Evolutionary conservation across 139 green algal species (phyloP).

Genomic region (Tetraselmis chui): DNA sequence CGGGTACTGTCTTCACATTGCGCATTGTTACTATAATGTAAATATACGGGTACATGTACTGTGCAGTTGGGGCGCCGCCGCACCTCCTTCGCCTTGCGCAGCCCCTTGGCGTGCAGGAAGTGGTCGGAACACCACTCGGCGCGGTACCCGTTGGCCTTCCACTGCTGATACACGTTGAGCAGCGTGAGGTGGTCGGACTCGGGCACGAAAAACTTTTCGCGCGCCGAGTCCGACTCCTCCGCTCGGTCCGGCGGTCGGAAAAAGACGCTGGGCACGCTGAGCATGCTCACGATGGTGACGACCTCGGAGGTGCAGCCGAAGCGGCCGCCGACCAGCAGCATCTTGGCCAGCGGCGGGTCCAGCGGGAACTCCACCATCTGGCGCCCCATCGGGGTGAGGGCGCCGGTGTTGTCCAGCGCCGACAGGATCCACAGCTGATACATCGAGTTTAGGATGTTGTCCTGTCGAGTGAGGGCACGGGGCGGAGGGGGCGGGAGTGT

Average conservation of each 20-base stretch:
- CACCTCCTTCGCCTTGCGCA: slow-evolving; percentile 81
- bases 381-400: slow-evolving; percentile 16
- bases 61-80: background rate
- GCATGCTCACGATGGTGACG: slow-evolving; percentile 87
- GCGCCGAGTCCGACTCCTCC: slow-evolving; percentile 90
- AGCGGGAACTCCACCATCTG: slow-evolving; percentile 90
- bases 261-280: slow-evolving; percentile 87
- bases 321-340: slow-evolving; percentile 77
- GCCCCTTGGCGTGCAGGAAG: slow-evolving; percentile 89
- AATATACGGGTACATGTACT: background rate
- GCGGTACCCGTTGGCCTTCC: slow-evolving; percentile 88
- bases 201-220: slow-evolving; percentile 98
- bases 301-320: slow-evolving; percentile 64
- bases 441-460: slow-evolving; percentile 97
- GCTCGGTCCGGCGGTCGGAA: slow-evolving; percentile 77
- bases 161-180: slow-evolving; percentile 97
- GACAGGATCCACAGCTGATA: slow-evolving; percentile 92
- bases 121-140: slow-evolving; percentile 88
- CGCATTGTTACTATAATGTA: background rate
- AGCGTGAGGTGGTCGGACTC: slow-evolving; percentile 98
- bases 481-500: background rate
- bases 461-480: slow-evolving; percentile 37
- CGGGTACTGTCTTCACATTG: too few species aligned
- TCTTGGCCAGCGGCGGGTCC: slow-evolving; percentile 90
- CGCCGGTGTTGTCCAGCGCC: slow-evolving; percentile 78